Evolutionary conservation across 2,329 filamentous ascomycete species (phyloP).

Genomic region (Coniochaeta pulveracea): DNA sequence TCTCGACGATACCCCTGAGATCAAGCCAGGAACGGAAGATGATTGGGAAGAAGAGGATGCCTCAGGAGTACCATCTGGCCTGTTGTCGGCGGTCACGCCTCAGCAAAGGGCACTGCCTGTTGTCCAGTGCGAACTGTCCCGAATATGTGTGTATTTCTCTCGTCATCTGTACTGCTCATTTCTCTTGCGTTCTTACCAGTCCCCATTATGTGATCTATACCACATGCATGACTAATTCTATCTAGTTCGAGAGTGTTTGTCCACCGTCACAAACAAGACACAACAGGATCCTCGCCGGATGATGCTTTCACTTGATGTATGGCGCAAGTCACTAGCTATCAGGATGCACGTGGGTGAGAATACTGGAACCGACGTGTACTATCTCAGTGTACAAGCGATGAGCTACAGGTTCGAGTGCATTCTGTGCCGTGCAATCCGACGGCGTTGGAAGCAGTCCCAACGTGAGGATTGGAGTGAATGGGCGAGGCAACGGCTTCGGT

Average conservation of each 20-base stretch:
- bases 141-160: slow-evolving; percentile 12
- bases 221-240: slow-evolving; percentile 12
- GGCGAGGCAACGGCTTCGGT: slow-evolving; percentile 13
- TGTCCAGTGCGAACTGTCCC: slow-evolving; percentile 13
- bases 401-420: slow-evolving; percentile 14
- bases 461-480: slow-evolving; percentile 13
- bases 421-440: slow-evolving; percentile 14
- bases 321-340: slow-evolving; percentile 12
- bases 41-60: slow-evolving; percentile 13
- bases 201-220: slow-evolving; percentile 3
- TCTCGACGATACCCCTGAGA: slow-evolving; percentile 11
- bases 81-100: slow-evolving; percentile 12
- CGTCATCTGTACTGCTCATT: slow-evolving; percentile 3
- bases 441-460: slow-evolving; percentile 11
- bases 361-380: slow-evolving; percentile 13
- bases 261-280: slow-evolving; percentile 11
- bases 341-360: slow-evolving; percentile 12
- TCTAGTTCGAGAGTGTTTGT: slow-evolving; percentile 12
- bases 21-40: slow-evolving; percentile 14
- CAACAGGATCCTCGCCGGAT: slow-evolving; percentile 13
- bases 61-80: slow-evolving; percentile 9
- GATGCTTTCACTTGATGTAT: slow-evolving; percentile 12
- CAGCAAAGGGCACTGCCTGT: slow-evolving; percentile 12
- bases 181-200: neutral
- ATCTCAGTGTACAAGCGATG: slow-evolving; percentile 13